Evolutionary conservation across 1,284 basidiomycete genomes (phyloP).

Genomic region (Pseudozyma thailandica): DNA sequence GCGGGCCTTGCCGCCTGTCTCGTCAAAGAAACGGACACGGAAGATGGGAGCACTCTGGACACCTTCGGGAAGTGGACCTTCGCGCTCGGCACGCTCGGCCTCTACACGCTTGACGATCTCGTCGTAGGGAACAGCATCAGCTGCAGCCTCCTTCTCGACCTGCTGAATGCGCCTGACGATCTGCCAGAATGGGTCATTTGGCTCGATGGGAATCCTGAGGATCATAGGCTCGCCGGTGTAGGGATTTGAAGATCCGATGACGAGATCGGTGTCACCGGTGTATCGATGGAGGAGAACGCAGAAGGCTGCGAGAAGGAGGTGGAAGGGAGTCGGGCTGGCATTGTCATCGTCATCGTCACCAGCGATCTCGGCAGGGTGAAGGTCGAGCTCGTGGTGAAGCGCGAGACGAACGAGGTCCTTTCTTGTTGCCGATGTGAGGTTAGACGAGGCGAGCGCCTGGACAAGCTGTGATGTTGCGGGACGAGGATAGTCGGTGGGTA

Average conservation of each 20-base stretch:
- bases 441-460: slow-evolving; percentile 60
- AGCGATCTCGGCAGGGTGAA: slow-evolving; percentile 72
- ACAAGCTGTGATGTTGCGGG: slow-evolving; percentile 71
- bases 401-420: slow-evolving; percentile 63
- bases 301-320: slow-evolving; percentile 90
- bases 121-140: slow-evolving; percentile 85
- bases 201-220: slow-evolving; percentile 84
- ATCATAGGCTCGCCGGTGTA: slow-evolving; percentile 83
- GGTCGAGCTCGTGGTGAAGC: slow-evolving; percentile 81
- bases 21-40: slow-evolving; percentile 95
- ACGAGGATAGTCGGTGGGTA: slow-evolving; percentile 96
- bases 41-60: slow-evolving; percentile 74
- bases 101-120: slow-evolving; percentile 74
- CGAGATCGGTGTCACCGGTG: slow-evolving; percentile 93
- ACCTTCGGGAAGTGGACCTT: slow-evolving; percentile 47
- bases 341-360: slow-evolving; percentile 48
- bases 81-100: slow-evolving; percentile 48
- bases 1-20: slow-evolving; percentile 75
- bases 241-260: slow-evolving; percentile 84
- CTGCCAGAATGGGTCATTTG: slow-evolving; percentile 89
- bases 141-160: slow-evolving; percentile 83
- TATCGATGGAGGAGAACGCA: slow-evolving; percentile 90
- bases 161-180: slow-evolving; percentile 87
- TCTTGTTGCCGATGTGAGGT: slow-evolving; percentile 48
- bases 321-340: slow-evolving; percentile 80